phyloP scores from a whole-genome alignment of 805 yeast genomes.

The Pichia nanzhaoensis region DNA sequence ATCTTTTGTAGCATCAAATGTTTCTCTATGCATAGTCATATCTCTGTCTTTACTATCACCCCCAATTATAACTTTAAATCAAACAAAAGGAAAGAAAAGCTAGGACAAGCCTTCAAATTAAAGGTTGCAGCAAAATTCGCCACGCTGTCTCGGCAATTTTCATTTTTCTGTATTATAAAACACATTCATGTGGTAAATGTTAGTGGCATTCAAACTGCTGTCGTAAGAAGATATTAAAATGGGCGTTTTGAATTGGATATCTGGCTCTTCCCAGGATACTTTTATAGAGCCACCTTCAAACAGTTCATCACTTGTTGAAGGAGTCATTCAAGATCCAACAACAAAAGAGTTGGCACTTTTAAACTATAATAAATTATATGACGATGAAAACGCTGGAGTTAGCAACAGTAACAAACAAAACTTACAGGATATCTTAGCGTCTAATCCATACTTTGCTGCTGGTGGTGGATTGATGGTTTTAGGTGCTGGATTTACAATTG shows the following conservation, averaged over 20 bases:
- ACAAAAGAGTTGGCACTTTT: slow-evolving; percentile 45
- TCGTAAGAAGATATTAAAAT: too few species aligned
- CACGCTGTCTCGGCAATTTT: too few species aligned
- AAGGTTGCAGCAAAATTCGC: too few species aligned
- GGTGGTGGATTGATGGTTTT: slow-evolving; percentile 96
- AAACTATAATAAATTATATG: slow-evolving; percentile 14
- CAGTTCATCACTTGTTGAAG: slow-evolving; percentile 4
- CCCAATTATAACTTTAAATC: too few species aligned
- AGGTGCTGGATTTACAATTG: slow-evolving; percentile 82
- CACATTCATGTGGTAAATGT: too few species aligned
- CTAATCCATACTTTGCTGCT: slow-evolving; percentile 94
- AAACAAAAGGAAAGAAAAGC: too few species aligned
- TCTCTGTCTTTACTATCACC: too few species aligned
- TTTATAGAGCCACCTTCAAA: background rate
- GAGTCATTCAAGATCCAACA: slow-evolving; percentile 10
- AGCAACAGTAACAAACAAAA: background rate
- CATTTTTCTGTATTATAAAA: too few species aligned
- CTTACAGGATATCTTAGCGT: slow-evolving; percentile 34
- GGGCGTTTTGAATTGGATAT: slow-evolving; percentile 5
- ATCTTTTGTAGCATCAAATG: background rate
- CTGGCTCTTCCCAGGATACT: background rate
- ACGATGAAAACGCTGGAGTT: background rate
- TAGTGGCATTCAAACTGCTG: too few species aligned
- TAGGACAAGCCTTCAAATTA: too few species aligned
- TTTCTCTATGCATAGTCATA: background rate